Evolutionary conservation across 345 rosid genomes (phyloP).

Genomic region (Pistacia integerrima): DNA sequence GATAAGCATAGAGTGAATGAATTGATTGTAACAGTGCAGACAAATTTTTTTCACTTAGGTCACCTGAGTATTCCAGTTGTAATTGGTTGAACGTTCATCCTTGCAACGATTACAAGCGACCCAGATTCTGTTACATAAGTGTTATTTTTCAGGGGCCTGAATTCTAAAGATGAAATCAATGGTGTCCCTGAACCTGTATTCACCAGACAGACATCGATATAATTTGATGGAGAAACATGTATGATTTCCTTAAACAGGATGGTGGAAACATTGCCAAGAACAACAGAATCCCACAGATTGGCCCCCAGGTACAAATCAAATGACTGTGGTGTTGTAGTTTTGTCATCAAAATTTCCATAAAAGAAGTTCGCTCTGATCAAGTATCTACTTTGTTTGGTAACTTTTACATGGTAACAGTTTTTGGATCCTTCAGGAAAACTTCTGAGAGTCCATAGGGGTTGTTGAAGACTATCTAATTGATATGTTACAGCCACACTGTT

Average conservation of each 20-base stretch:
- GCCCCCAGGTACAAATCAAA: too few relatives aligned
- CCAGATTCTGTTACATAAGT: slow-evolving; percentile 18
- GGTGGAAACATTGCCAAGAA: too few relatives aligned
- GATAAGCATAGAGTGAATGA: too few relatives aligned
- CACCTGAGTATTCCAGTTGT: slow-evolving; percentile 22
- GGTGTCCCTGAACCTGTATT: slow-evolving; percentile 46
- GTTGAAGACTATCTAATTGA: not conserved
- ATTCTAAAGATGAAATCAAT: slow-evolving; percentile 31
- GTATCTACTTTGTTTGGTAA: slow-evolving; percentile 1
- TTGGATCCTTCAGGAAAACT: slow-evolving; percentile 44
- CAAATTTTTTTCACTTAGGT: not conserved
- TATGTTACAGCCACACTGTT: not conserved
- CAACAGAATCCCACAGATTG: too few relatives aligned
- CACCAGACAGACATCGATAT: slow-evolving; percentile 31
- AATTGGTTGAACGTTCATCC: slow-evolving; percentile 23
- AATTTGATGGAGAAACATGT: too few relatives aligned
- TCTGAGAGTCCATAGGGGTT: slow-evolving; percentile 17
- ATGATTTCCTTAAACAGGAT: too few relatives aligned
- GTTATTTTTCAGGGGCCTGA: slow-evolving; percentile 16
- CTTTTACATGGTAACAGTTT: slow-evolving; percentile 38
- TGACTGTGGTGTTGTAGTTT: too few relatives aligned
- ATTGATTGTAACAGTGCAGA: not conserved
- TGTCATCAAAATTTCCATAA: too few relatives aligned
- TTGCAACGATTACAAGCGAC: slow-evolving; percentile 17
- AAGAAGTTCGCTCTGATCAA: too few relatives aligned